These are phyloP conservation scores for Aspergillus fumigatiaffinis DNA, from an alignment of 2,329 filamentous ascomycete genomes.

Conservation along the genomic window DNA sequence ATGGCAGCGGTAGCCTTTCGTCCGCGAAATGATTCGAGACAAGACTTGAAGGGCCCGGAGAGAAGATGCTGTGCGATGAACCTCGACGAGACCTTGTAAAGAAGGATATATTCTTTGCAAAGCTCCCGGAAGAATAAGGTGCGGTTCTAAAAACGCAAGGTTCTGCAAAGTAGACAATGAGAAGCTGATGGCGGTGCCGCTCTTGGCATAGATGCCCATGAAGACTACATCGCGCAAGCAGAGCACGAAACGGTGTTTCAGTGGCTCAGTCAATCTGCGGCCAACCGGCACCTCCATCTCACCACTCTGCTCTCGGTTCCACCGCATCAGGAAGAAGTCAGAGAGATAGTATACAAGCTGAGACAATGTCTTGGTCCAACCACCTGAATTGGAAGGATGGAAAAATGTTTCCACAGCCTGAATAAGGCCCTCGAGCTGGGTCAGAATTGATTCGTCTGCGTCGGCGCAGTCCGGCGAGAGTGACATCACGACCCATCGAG, in stretches of 20 bases:
- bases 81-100: constrained; percentile 92
- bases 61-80: constrained; percentile 92
- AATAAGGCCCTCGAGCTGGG: constrained; percentile 83
- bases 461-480: constrained; percentile 79
- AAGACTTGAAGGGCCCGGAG: constrained; percentile 89
- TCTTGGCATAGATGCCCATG: constrained; percentile 98
- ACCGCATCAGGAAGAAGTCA: constrained; percentile 95
- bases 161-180: constrained; percentile 87
- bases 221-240: constrained; percentile 90
- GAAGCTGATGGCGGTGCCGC: constrained; percentile 83
- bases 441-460: constrained; percentile 72
- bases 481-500: constrained; percentile 88
- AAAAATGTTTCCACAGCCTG: constrained; percentile 98
- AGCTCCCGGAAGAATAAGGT: constrained; percentile 86
- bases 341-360: constrained; percentile 90
- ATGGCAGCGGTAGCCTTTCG: constrained; percentile 95
- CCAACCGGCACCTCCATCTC: constrained; percentile 83
- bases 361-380: constrained; percentile 84
- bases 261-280: constrained; percentile 70
- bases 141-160: constrained; percentile 84
- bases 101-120: constrained; percentile 95
- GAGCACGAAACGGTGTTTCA: constrained; percentile 85
- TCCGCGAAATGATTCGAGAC: constrained; percentile 82
- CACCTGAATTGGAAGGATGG: constrained; percentile 92
- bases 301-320: constrained; percentile 90